A percentile compares a stretch with the other conserved stretches of the same genome.
phyloP scores from a whole-genome alignment of 2,329 filamentous ascomycete genomes.

The Alternaria arbusti region DNA sequence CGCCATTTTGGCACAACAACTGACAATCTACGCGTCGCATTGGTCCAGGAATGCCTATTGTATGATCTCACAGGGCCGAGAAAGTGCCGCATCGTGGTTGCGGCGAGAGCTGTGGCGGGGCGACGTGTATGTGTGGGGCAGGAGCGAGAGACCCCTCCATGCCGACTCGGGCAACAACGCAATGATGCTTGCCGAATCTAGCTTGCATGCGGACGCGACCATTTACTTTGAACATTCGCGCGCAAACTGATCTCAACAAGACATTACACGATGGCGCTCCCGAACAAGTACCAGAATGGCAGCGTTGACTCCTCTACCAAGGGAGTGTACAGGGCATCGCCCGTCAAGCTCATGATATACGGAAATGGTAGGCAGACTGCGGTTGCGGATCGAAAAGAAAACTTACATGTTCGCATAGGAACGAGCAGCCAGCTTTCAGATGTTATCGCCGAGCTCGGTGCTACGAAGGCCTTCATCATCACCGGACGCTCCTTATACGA shows the following conservation, averaged over 20 bases:
- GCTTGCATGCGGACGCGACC: conserved; percentile 9
- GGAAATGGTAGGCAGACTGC: conserved; percentile 33
- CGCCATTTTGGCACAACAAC: conserved; percentile 27
- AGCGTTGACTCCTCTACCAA: conserved; percentile 41
- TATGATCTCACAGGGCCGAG: conserved; percentile 13
- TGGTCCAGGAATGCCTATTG: background rate
- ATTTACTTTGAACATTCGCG: conserved; percentile 3
- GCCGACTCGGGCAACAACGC: conserved; percentile 26
- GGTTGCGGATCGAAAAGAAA: background rate
- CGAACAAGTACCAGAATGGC: conserved; percentile 44
- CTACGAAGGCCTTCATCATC: conserved; percentile 62
- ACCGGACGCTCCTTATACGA: conserved; percentile 61
- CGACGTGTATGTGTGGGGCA: conserved; percentile 38
- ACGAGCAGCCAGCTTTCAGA: conserved; percentile 42
- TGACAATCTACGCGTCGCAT: background rate
- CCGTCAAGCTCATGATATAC: conserved; percentile 48
- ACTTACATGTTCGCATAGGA: conserved; percentile 24
- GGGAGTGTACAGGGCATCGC: conserved; percentile 46
- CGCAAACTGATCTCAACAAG: background rate
- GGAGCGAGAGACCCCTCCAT: conserved; percentile 36
- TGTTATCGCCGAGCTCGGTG: conserved; percentile 42
- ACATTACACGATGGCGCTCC: conserved; percentile 35
- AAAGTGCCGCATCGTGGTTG: conserved; percentile 31
- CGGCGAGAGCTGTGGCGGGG: conserved; percentile 37
- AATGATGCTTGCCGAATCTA: conserved; percentile 8